A percentile compares a stretch with the other conserved stretches of the same genome.
Conservation (phyloP, 768 basidiomycete genomes). For the Agrocybe praecox region DNA sequence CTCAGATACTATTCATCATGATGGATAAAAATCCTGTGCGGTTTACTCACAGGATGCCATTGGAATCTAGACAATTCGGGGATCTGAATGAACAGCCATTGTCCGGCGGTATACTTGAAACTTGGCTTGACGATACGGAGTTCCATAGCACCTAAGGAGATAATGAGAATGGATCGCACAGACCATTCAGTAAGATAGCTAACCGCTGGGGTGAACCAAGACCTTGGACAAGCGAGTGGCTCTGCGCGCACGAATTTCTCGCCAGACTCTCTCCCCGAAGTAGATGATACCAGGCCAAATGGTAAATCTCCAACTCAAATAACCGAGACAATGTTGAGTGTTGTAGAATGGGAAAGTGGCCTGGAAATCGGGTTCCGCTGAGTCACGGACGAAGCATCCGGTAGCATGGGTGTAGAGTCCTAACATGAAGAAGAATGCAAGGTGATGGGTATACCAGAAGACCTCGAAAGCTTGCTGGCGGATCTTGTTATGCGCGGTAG, state of each 20-base stretch:
- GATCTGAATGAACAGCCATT: constrained; percentile 90
- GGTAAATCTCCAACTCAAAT: constrained; percentile 87
- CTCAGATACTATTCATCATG: constrained; percentile 3
- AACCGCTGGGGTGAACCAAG: constrained; percentile 86
- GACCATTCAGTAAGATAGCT: constrained; percentile 18
- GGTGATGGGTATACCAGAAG: constrained; percentile 97
- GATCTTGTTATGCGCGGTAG: constrained; percentile 88
- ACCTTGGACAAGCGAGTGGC: constrained; percentile 84
- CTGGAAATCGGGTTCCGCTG: constrained; percentile 70
- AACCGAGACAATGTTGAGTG: constrained; percentile 87
- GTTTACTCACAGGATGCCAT: constrained; percentile 90
- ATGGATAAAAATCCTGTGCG: not conserved
- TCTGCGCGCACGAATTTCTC: constrained; percentile 80
- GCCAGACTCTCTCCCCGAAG: constrained; percentile 83
- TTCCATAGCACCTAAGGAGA: constrained; percentile 79
- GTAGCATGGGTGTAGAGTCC: constrained; percentile 89
- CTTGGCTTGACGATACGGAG: constrained; percentile 89
- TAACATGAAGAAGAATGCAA: constrained; percentile 94
- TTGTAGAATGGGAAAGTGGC: constrained; percentile 84
- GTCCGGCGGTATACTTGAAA: constrained; percentile 89
- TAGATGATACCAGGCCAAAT: constrained; percentile 94
- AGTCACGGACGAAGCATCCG: constrained; percentile 94
- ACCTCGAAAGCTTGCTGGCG: constrained; percentile 90
- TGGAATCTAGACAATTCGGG: constrained; percentile 84
- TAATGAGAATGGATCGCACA: not conserved